Evolutionary conservation across 257 asterid genomes (phyloP).

Genomic region (Echites panduratus): DNA sequence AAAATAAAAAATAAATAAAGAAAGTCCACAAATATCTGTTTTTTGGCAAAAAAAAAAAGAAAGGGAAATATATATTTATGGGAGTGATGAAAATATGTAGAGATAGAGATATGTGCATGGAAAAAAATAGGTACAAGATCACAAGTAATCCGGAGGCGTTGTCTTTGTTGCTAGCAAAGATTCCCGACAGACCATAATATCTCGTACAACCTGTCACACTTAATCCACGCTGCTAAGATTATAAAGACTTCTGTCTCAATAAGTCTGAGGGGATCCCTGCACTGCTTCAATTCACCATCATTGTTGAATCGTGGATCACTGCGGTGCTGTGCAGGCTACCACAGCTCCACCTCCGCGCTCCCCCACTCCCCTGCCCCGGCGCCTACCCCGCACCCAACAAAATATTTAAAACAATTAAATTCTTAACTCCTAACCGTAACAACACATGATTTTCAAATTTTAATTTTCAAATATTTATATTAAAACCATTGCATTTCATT

Average conservation of each 20-base stretch:
- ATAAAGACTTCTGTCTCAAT: neutral
- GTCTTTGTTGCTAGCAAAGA: conserved; percentile 17
- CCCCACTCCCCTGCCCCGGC: no score
- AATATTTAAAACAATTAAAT: no score
- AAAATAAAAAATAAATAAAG: no score
- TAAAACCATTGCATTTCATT: no score
- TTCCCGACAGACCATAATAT: conserved; percentile 25
- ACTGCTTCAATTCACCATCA: conserved; percentile 4
- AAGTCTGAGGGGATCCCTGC: neutral
- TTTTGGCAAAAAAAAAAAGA: no score
- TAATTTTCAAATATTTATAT: no score
- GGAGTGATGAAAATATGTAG: no score
- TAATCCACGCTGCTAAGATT: conserved; percentile 17
- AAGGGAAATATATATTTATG: neutral
- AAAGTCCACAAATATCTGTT: no score
- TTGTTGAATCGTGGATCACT: neutral
- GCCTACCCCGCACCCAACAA: neutral
- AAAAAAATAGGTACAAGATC: conserved; percentile 4
- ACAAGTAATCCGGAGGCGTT: conserved; percentile 12
- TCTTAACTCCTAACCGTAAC: no score
- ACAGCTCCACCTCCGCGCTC: neutral
- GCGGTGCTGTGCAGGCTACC: neutral
- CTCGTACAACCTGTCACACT: conserved; percentile 25
- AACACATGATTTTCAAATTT: no score
- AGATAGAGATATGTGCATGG: neutral